phyloP scores from a whole-genome alignment of 768 basidiomycete species.

The Leccinellum rugosiceps region DNA sequence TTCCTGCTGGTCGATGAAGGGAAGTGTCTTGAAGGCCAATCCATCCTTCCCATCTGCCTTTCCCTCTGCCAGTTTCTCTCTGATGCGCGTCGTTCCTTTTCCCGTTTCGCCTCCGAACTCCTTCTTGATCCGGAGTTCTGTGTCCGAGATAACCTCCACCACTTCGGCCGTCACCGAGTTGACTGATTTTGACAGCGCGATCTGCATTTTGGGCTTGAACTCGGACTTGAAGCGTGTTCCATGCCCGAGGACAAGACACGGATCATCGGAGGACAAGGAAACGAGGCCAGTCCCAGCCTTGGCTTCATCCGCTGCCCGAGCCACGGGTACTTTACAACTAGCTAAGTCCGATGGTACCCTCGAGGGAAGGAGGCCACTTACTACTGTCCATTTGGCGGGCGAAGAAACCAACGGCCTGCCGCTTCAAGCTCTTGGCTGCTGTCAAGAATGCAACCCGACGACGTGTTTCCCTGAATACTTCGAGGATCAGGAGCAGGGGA shows the following conservation, averaged over 20 bases:
- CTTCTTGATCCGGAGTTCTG: slow-evolving; percentile 76
- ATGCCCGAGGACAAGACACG: slow-evolving; percentile 78
- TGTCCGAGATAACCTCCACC: slow-evolving; percentile 85
- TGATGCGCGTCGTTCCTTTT: slow-evolving; percentile 62
- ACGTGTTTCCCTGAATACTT: slow-evolving; percentile 81
- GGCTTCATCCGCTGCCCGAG: slow-evolving; percentile 85
- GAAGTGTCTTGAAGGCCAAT: slow-evolving; percentile 76
- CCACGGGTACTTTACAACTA: slow-evolving; percentile 73
- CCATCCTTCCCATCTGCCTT: slow-evolving; percentile 54
- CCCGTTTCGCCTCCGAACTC: slow-evolving; percentile 84
- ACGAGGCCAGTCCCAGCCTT: slow-evolving; percentile 72
- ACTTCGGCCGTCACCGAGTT: slow-evolving; percentile 81
- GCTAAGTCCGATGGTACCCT: slow-evolving; percentile 6
- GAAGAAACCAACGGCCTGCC: slow-evolving; percentile 76
- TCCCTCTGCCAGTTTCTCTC: slow-evolving; percentile 62
- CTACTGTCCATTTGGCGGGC: slow-evolving; percentile 85
- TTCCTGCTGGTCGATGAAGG: slow-evolving; percentile 88
- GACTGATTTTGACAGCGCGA: slow-evolving; percentile 79
- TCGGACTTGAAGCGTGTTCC: slow-evolving; percentile 75
- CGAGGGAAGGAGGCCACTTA: slow-evolving; percentile 35
- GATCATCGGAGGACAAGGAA: slow-evolving; percentile 68
- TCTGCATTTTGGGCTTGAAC: slow-evolving; percentile 75
- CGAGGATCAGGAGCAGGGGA: slow-evolving; percentile 77
- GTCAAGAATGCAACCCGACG: slow-evolving; percentile 83
- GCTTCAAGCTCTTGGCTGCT: slow-evolving; percentile 85